Evolutionary conservation across 441 rosid species (phyloP).

Genomic region (Erysimum cheiri): DNA sequence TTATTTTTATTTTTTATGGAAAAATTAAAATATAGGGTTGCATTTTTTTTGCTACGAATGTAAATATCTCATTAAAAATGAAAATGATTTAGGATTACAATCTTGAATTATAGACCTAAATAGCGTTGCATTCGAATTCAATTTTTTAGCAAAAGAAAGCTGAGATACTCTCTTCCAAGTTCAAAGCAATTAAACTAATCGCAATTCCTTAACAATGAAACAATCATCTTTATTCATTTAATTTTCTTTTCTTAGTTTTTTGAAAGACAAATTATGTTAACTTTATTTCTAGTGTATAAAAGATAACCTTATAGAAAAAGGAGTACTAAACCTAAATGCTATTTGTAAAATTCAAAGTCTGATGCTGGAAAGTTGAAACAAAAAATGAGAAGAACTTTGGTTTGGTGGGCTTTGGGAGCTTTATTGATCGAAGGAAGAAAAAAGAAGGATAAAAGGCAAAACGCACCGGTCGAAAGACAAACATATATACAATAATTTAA

Average conservation of each 20-base stretch:
- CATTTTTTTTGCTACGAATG: too few relatives aligned
- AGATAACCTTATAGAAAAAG: slow-evolving; percentile 26
- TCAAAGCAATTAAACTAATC: slow-evolving; percentile 6
- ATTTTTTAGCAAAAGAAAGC: not conserved
- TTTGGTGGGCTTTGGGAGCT: slow-evolving; percentile 40
- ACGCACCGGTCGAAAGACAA: slow-evolving; percentile 37
- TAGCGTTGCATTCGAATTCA: not conserved
- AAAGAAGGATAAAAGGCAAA: slow-evolving; percentile 40
- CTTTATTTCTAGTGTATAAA: slow-evolving; percentile 37
- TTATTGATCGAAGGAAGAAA: slow-evolving; percentile 37
- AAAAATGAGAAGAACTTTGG: slow-evolving; percentile 42
- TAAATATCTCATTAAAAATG: too few relatives aligned
- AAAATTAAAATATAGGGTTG: too few relatives aligned
- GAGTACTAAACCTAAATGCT: slow-evolving; percentile 35
- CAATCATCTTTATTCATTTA: slow-evolving; percentile 21
- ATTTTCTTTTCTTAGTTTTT: not conserved
- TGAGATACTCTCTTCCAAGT: slow-evolving; percentile 9
- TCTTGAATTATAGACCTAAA: too few relatives aligned
- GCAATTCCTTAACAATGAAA: slow-evolving; percentile 33
- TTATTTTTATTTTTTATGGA: too few relatives aligned
- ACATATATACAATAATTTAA: slow-evolving; percentile 36
- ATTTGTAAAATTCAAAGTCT: slow-evolving; percentile 41
- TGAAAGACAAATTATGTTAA: slow-evolving; percentile 7
- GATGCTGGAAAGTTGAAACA: slow-evolving; percentile 47
- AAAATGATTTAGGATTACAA: too few relatives aligned